A percentile compares a stretch with the other conserved stretches of the same genome.
phyloP scores from a whole-genome alignment of 2,329 filamentous ascomycete species.

The Arachnopeziza araneosa region DNA sequence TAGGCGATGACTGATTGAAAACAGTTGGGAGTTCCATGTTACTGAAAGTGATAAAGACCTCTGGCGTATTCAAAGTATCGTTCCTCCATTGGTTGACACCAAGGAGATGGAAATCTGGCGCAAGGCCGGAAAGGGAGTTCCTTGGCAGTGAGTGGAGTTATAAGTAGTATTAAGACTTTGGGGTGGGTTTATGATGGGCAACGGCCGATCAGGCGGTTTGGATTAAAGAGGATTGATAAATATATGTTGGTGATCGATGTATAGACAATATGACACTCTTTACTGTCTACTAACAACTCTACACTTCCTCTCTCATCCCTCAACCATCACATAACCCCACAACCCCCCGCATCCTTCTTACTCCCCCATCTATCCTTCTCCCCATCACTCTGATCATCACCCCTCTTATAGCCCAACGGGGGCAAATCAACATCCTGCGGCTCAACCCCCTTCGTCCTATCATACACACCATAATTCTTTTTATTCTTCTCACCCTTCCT shows the following conservation, averaged over 20 bases:
- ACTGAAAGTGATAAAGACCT: constrained; percentile 10
- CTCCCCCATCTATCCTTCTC: not conserved
- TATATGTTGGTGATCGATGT: not conserved
- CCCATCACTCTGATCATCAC: not conserved
- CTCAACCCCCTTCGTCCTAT: not conserved
- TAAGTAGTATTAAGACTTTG: not conserved
- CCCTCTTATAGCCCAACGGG: not conserved
- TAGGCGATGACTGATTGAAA: not conserved
- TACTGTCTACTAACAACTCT: not conserved
- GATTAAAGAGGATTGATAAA: not conserved
- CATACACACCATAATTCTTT: not conserved
- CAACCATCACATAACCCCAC: not conserved
- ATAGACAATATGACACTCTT: not conserved
- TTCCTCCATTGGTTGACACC: constrained; percentile 13
- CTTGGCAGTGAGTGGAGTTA: constrained; percentile 8
- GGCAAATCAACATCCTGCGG: not conserved
- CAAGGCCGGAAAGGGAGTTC: constrained; percentile 9
- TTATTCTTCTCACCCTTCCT: not conserved
- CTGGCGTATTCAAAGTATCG: constrained; percentile 18
- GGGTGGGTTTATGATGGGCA: not conserved
- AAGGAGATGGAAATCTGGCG: constrained; percentile 16
- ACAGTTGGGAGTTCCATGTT: constrained; percentile 19
- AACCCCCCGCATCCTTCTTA: not conserved
- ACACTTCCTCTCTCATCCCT: not conserved
- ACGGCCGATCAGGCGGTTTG: not conserved